Base-by-base conservation (phyloP, 1,139 yeast species). In the Debaryomycetaceae sp. region DNA sequence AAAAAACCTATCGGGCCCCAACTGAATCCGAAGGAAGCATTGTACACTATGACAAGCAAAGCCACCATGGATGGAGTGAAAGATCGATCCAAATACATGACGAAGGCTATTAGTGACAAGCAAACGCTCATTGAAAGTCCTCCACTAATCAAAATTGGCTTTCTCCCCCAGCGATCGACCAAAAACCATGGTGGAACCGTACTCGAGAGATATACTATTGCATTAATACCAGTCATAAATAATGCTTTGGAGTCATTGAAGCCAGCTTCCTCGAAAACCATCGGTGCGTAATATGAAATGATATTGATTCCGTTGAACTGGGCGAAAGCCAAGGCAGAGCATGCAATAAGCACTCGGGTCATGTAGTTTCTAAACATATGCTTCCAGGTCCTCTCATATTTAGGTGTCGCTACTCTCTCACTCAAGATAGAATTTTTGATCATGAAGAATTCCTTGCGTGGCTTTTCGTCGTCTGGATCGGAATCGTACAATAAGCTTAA, bases 401-500 rank as follows among this genome's bases (percentile, higher is more conserved):
- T 67, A 1, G 80, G 79, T 0, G 68, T 66, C n/a, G 59, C 51
- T 14, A 63, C 57, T 40, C 80, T 57, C 50, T 76, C 82, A 46
- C 56, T 56, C 34, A 88, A 58, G 22, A 89, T 91, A n/a, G 86
- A 78, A 59, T 87, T 90, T 60, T 89, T 88, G 56, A 89, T 89
- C 53, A 83, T 78, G 51, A 83, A 83, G 61, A 83, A 89, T 59
- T 87, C 95, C 40, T 51, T 53, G 13, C 58, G 48, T 5, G 71
- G 68, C 45, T 64, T 65, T 49, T 78, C 78, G 11, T 86, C 86
- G 42, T 67, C 69, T 2, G 63, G 58, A 31, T 69, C 66, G 22
- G 80, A 81, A 9, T 89, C 83, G 52, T 87, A 87, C 41, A 91
- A 70, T 56, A 88, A 83, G n/a, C 91, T 85, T 55, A 90, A 77